Base-by-base conservation (phyloP, 2,329 filamentous ascomycete genomes). In the Monosporascus ibericus region DNA sequence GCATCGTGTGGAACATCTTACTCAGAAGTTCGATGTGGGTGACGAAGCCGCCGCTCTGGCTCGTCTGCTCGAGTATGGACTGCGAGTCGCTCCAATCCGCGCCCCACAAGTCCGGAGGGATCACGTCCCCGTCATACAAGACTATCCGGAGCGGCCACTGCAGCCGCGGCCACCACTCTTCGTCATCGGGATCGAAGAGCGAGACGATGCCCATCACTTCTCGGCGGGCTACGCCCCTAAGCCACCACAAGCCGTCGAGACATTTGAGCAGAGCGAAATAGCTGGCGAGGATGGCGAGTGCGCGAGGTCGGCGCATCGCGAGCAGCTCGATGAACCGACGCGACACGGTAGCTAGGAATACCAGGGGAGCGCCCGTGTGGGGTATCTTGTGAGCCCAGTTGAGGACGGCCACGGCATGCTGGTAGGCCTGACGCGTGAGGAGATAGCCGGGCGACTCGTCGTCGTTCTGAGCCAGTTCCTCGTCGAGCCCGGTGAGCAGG, bases 231-330 rank as follows among this genome's bases (percentile, higher is more conserved):
- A 87, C 84, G 39, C 85, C 84, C 20, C 82, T 76, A 27, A 88
- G 71, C 86, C 86, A 90, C 86, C 86, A 90, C 17, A 84, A 72
- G 17, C 74, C 67, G 55, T 85, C 79, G 56, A 86, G 72, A 36
- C 77, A 76, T 62, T 84, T 84, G 47, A 88, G 72, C 38, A 86
- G 70, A 27, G 82, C 84, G 60, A 86, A 86, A 65, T 86, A 87
- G 64, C 81, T 84, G 6, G 83, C 84, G 1, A 87, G 74, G 37
- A 86, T 82, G 34, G 79, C 77, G 27, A 87, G 72, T 2, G 84
- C 82, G 14, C 84, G 79, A 1, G 84, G 84, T 14, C 80, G 75
- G 52, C 79, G 77, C 50, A 75, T 72, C 55, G 80, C 77, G 14
- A 88, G 74, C 30, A 82, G 75, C 52, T 82, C 82, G 59, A 83